phyloP scores from a whole-genome alignment of 371 early-diverging fungal species.

The Batkoa obscura region DNA sequence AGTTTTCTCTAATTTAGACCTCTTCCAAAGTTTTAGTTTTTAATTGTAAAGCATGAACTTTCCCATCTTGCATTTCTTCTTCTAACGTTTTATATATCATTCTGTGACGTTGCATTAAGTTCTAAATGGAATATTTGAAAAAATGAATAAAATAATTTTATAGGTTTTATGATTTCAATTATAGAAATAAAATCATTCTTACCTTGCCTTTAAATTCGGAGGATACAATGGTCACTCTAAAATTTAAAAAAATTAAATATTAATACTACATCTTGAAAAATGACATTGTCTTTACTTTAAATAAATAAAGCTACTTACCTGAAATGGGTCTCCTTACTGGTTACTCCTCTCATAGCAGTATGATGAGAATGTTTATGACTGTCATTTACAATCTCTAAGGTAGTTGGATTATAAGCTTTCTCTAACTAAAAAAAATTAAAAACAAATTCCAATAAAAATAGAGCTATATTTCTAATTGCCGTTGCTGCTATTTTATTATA shows the following conservation, averaged over 20 bases:
- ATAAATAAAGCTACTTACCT: constrained; percentile 15
- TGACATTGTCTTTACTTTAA: too few species aligned
- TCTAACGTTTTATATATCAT: constrained; percentile 30
- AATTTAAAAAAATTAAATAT: neutral
- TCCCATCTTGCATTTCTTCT: constrained; percentile 22
- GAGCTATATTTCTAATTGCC: too few species aligned
- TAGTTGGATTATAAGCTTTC: constrained; percentile 26
- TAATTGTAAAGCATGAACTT: constrained; percentile 37
- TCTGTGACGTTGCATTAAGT: constrained; percentile 46
- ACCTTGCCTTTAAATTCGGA: constrained; percentile 38
- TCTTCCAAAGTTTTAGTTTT: constrained; percentile 19
- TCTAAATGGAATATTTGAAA: constrained; percentile 9
- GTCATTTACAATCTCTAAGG: constrained; percentile 41
- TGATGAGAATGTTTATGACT: constrained; percentile 55
- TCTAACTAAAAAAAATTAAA: constrained; percentile 17
- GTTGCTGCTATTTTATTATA: too few species aligned
- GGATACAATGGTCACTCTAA: constrained; percentile 25
- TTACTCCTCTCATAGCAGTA: constrained; percentile 47
- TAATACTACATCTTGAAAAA: too few species aligned
- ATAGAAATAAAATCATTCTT: constrained; percentile 3
- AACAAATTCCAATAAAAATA: too few species aligned
- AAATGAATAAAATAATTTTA: too few species aligned
- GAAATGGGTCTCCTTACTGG: constrained; percentile 58
- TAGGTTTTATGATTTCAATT: too few species aligned
- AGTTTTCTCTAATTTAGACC: too few species aligned